These are phyloP conservation scores for Blastomyces parvus DNA, from an alignment of 2,329 filamentous ascomycete genomes.

Conservation along the genomic window DNA sequence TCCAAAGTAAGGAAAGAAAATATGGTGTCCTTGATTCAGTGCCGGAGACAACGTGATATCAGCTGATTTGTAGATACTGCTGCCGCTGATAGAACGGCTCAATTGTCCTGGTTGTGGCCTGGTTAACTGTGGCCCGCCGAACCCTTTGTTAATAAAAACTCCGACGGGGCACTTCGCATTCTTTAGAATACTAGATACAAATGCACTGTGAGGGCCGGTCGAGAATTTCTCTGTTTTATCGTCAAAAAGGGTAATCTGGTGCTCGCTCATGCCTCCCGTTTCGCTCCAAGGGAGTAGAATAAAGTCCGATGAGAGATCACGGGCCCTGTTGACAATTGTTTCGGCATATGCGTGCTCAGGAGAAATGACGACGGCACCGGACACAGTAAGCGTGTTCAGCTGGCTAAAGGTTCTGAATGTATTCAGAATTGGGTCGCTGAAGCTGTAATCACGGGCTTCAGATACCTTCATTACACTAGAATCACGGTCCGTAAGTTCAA, in stretches of 20 bases:
- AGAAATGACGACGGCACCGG: constrained; percentile 69
- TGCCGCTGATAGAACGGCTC: constrained; percentile 43
- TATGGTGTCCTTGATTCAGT: constrained; percentile 63
- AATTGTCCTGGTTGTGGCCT: constrained; percentile 27
- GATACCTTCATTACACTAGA: constrained; percentile 93
- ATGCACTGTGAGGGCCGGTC: constrained; percentile 57
- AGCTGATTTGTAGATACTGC: constrained; percentile 52
- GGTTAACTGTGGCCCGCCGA: constrained; percentile 38
- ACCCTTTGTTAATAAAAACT: constrained; percentile 67
- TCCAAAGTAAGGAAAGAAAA: constrained; percentile 82
- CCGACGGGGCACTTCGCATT: constrained; percentile 59
- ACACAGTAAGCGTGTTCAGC: constrained; percentile 71
- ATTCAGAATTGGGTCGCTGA: constrained; percentile 76
- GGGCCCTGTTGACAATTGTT: constrained; percentile 60
- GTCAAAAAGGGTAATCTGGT: constrained; percentile 41
- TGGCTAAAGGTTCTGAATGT: constrained; percentile 82
- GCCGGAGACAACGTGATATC: constrained; percentile 51
- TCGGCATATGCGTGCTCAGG: constrained; percentile 71
- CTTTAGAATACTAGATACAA: constrained; percentile 60
- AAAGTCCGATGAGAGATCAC: constrained; percentile 61
- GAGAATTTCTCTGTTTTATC: constrained; percentile 50
- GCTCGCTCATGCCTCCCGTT: constrained; percentile 63
- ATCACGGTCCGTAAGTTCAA: constrained; percentile 82
- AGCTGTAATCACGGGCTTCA: constrained; percentile 63
- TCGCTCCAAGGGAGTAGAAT: constrained; percentile 87